Evolutionary conservation across 257 asterid species (phyloP).

Genomic region (Nemophila menziesii): DNA sequence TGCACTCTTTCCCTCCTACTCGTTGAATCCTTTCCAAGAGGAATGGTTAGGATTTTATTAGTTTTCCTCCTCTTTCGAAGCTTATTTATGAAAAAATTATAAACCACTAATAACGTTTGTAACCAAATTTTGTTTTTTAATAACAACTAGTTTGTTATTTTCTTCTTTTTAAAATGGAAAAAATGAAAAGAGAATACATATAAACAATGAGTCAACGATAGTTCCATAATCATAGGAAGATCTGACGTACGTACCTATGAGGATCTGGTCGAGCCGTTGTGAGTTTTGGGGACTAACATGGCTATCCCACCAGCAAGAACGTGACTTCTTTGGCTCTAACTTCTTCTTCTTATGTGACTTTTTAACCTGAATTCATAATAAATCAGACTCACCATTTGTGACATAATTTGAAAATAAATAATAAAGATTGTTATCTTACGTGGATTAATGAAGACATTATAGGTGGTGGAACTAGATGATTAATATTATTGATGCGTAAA

Average conservation of each 20-base stretch:
- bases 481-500: not conserved
- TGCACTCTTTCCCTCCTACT: not conserved
- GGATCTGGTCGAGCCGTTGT: constrained; percentile 61
- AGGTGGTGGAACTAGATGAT: not conserved
- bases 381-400: not conserved
- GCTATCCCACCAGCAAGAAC: constrained; percentile 72
- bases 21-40: not conserved
- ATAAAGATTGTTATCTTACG: not conserved
- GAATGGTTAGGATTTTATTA: not conserved
- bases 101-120: no score
- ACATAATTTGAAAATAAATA: no score
- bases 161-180: not conserved
- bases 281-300: constrained; percentile 58
- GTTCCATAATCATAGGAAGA: no score
- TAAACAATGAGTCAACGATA: no score
- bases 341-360: constrained; percentile 33
- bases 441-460: not conserved
- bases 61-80: constrained; percentile 2
- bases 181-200: no score
- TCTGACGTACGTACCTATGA: no score
- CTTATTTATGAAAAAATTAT: no score
- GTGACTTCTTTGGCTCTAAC: constrained; percentile 48
- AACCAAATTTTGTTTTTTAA: not conserved
- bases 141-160: not conserved
- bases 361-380: constrained; percentile 26